phyloP scores from a whole-genome alignment of 2,329 filamentous ascomycete genomes.

The Cytospora leucostoma region DNA sequence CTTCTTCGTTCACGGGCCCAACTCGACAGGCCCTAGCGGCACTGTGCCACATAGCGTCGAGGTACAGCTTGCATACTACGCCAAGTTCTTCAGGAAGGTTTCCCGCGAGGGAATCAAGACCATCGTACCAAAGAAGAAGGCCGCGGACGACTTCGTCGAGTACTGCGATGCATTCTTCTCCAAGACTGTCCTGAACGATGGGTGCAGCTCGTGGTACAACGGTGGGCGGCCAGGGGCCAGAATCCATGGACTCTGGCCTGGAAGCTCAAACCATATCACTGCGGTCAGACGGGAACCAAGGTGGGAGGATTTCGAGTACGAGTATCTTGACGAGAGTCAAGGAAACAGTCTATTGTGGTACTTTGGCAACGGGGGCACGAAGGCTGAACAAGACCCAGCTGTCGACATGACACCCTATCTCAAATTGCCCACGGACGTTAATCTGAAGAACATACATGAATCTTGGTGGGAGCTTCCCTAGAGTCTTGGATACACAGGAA shows the following conservation, averaged over 20 bases:
- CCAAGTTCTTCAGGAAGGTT: slow-evolving; percentile 68
- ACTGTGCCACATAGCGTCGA: slow-evolving; percentile 70
- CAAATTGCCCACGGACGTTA: slow-evolving; percentile 54
- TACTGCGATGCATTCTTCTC: slow-evolving; percentile 60
- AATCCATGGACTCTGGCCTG: slow-evolving; percentile 71
- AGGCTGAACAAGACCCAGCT: slow-evolving; percentile 55
- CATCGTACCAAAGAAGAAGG: slow-evolving; percentile 57
- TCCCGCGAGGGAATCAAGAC: slow-evolving; percentile 66
- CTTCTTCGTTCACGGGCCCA: slow-evolving; percentile 63
- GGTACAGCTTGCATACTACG: slow-evolving; percentile 64
- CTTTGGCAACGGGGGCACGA: slow-evolving; percentile 69
- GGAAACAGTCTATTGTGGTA: slow-evolving; percentile 60
- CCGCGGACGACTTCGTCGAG: slow-evolving; percentile 64
- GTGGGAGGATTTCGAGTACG: slow-evolving; percentile 59
- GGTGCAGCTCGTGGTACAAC: slow-evolving; percentile 74
- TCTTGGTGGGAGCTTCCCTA: slow-evolving; percentile 60
- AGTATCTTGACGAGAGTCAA: slow-evolving; percentile 43
- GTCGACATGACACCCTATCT: slow-evolving; percentile 67
- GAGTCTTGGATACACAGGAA: neutral
- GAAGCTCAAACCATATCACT: slow-evolving; percentile 64
- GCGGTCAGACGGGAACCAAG: slow-evolving; percentile 56
- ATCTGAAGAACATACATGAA: slow-evolving; percentile 66
- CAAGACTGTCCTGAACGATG: slow-evolving; percentile 57
- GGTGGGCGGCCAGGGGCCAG: slow-evolving; percentile 61
- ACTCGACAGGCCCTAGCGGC: slow-evolving; percentile 60